Conservation (phyloP, 2,329 filamentous ascomycete genomes). For the Incumbomyces delicatus region DNA sequence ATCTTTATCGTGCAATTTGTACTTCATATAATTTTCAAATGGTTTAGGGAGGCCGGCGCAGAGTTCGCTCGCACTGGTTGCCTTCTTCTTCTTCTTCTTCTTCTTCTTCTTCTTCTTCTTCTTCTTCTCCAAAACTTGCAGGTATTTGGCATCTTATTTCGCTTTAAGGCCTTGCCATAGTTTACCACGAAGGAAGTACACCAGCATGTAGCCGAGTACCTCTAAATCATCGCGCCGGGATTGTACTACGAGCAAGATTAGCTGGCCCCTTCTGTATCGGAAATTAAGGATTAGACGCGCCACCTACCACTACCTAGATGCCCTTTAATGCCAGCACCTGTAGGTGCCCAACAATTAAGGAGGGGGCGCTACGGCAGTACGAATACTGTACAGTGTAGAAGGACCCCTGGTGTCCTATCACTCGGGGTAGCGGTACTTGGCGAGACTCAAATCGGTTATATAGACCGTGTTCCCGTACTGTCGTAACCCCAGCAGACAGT, state of each 20-base stretch:
- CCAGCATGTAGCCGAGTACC: slow-evolving; percentile 58
- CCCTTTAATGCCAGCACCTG: slow-evolving; percentile 20
- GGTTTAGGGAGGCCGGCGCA: slow-evolving; percentile 17
- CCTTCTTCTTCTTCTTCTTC: too few relatives aligned
- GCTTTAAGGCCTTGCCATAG: slow-evolving; percentile 62
- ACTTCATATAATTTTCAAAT: slow-evolving; percentile 18
- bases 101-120: too few relatives aligned
- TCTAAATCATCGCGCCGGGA: slow-evolving; percentile 16
- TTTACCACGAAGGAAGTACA: slow-evolving; percentile 64
- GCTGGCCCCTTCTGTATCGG: neutral
- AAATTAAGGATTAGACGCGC: slow-evolving; percentile 5
- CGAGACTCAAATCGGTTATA: slow-evolving; percentile 24
- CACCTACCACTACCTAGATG: slow-evolving; percentile 17
- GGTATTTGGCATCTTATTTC: slow-evolving; percentile 6
- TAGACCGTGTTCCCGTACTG: slow-evolving; percentile 22
- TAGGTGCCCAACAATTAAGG: slow-evolving; percentile 16
- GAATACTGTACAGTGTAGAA: too few relatives aligned
- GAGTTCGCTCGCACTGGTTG: slow-evolving; percentile 15
- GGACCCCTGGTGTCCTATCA: too few relatives aligned
- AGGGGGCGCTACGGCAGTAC: too few relatives aligned
- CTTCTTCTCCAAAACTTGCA: slow-evolving; percentile 18
- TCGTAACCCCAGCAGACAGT: slow-evolving; percentile 22
- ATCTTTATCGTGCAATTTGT: slow-evolving; percentile 9
- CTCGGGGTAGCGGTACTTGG: slow-evolving; percentile 11
- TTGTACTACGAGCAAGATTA: slow-evolving; percentile 9